Base-by-base conservation (phyloP, 1,139 yeast species). In the Arxiozyma telluris region DNA sequence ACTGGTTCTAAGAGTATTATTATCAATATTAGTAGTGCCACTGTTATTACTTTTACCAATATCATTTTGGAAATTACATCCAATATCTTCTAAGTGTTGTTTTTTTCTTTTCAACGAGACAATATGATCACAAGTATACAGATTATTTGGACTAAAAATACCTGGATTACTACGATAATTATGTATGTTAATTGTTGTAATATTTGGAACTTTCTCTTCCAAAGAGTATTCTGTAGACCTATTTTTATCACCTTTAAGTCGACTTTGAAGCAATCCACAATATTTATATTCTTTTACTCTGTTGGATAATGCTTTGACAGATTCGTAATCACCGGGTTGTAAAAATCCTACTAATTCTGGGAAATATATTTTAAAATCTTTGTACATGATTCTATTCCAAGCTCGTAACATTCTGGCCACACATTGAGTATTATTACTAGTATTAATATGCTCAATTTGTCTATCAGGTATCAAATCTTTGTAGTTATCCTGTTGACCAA, bases 371-470 rank as follows among this genome's bases (percentile, higher is more conserved):
- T 58, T 62, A 52, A 68, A 68, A 18, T 62, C 65, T 52, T 60
- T 61, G 46, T 60, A 58, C 54, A 66, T 58, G 2, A 65, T 58
- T 42, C 71, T 60, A 52, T 68, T 68, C 71, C 71, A 68, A 11
- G 67, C 65, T 4, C 53, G 48, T 22, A 61, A 47, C 20, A 59
- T 51, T 21, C 54, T 49, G 18, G 54, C 34, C 45, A 50, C 41
- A 44, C n/a, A 44, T 18, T 44, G 47, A 23, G 9, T 25, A n/a
- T n/a, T 25, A 25, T 23, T 39, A 17, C 18, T 34, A 20, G 18
- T 43, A 22, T 43, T 38, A 30, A n/a, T 43, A 34, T 34, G n/a
- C 1, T 20, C 5, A 34, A 12, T 12, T 15, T 34, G 9, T 34
- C n/a, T 4, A 15, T 34, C 30, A 22, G 21, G 2, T 34, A 11